These are phyloP conservation scores for Chlorencoelia australis DNA, from an alignment of 2,329 filamentous ascomycete species.

Conservation along the genomic window DNA sequence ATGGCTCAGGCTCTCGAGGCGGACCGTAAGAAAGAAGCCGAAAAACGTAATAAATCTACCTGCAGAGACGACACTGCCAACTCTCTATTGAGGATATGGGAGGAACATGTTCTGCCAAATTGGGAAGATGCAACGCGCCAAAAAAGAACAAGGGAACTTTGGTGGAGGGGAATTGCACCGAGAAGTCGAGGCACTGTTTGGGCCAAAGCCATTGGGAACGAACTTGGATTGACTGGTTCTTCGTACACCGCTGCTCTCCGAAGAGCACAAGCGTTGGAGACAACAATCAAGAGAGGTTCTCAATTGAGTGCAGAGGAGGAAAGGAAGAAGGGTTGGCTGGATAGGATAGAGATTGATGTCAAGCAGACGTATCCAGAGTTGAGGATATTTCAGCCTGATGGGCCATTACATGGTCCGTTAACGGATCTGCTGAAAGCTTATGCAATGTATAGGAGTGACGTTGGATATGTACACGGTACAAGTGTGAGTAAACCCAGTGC, in stretches of 20 bases:
- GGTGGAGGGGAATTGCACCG: constrained; percentile 72
- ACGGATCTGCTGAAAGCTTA: constrained; percentile 70
- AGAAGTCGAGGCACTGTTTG: constrained; percentile 43
- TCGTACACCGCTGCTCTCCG: constrained; percentile 63
- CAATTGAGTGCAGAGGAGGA: constrained; percentile 37
- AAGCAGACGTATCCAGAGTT: constrained; percentile 60
- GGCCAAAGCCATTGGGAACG: constrained; percentile 27
- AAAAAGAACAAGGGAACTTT: constrained; percentile 62
- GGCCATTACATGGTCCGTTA: constrained; percentile 55
- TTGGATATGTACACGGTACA: constrained; percentile 66
- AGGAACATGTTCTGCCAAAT: constrained; percentile 64
- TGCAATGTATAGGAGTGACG: constrained; percentile 71
- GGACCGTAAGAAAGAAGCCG: constrained; percentile 48
- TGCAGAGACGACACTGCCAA: constrained; percentile 44
- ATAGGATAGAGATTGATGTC: constrained; percentile 54
- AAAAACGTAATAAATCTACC: constrained; percentile 40
- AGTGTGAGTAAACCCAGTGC: constrained; percentile 49
- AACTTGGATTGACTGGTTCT: constrained; percentile 38
- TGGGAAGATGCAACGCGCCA: constrained; percentile 64
- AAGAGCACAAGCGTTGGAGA: constrained; percentile 53
- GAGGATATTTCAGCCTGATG: constrained; percentile 48
- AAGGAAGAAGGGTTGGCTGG: constrained; percentile 49
- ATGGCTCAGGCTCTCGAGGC: constrained; percentile 55
- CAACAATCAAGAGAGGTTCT: constrained; percentile 23
- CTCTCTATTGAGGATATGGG: constrained; percentile 56